Conservation (phyloP, 768 basidiomycete genomes). For the Tephrocybe sp. region DNA sequence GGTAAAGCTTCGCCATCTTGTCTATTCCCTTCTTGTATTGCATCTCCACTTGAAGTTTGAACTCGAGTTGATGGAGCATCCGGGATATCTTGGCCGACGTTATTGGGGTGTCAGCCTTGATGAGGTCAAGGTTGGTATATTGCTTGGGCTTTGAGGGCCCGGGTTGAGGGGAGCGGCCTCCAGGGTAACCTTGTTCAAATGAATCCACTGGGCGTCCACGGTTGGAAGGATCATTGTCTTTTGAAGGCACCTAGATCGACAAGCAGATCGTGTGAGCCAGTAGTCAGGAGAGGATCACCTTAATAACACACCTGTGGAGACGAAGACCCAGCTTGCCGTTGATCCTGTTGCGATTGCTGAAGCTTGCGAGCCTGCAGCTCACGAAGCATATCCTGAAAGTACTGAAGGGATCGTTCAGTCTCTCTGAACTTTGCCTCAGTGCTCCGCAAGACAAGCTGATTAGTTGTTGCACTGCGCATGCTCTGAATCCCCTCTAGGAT, state of each 20-base stretch:
- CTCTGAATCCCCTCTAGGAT: slow-evolving; percentile 82
- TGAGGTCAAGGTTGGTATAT: slow-evolving; percentile 86
- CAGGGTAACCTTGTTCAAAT: slow-evolving; percentile 34
- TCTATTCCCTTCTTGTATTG: slow-evolving; percentile 98
- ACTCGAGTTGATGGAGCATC: slow-evolving; percentile 98
- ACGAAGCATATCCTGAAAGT: slow-evolving; percentile 83
- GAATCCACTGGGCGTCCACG: slow-evolving; percentile 36
- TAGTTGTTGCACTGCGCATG: slow-evolving; percentile 77
- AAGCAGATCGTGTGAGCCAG: neutral
- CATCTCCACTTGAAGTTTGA: slow-evolving; percentile 97
- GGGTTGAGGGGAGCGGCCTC: slow-evolving; percentile 33
- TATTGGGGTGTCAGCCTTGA: slow-evolving; percentile 96
- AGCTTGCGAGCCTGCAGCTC: slow-evolving; percentile 79
- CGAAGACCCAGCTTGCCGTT: slow-evolving; percentile 46
- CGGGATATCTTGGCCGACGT: slow-evolving; percentile 94
- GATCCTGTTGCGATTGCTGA: slow-evolving; percentile 51
- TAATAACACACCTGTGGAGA: slow-evolving; percentile 38
- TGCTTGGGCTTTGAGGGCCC: slow-evolving; percentile 54
- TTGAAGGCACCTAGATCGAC: slow-evolving; percentile 46
- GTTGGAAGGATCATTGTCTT: slow-evolving; percentile 42
- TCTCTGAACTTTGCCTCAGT: slow-evolving; percentile 87
- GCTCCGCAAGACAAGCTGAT: slow-evolving; percentile 79
- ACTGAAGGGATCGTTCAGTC: slow-evolving; percentile 77
- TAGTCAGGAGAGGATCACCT: no score
- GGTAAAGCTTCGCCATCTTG: slow-evolving; percentile 97